Conservation (phyloP, 2,329 filamentous ascomycete genomes). For the Remersonia thermophila region DNA sequence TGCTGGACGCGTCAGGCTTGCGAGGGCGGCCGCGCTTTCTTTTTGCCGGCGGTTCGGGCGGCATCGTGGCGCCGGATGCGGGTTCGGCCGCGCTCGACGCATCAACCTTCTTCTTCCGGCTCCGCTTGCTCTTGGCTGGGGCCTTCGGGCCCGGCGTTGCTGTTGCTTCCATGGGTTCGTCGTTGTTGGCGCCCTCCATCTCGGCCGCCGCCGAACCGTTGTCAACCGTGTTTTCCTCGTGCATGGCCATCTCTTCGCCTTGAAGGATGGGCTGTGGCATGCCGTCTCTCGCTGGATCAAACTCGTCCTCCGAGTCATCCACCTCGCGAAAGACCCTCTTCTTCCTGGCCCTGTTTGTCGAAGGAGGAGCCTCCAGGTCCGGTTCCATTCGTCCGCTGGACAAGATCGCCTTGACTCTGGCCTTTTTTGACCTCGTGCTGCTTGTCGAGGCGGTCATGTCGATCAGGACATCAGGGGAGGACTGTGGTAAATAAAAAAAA, state of each 20-base stretch:
- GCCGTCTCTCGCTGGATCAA: not conserved
- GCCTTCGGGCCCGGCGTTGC: constrained; percentile 4
- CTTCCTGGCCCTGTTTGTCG: constrained; percentile 6
- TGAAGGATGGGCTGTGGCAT: not conserved
- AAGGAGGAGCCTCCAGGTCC: constrained; percentile 1
- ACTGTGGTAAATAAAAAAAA: too few relatives aligned
- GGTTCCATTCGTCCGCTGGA: not conserved
- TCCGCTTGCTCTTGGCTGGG: constrained; percentile 18
- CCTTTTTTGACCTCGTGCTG: constrained; percentile 6
- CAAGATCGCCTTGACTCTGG: constrained; percentile 2
- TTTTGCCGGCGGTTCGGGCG: constrained; percentile 11
- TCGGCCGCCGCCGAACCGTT: not conserved
- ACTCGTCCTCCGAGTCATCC: constrained; percentile 2
- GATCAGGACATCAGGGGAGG: constrained; percentile 19
- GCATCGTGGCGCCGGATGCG: not conserved
- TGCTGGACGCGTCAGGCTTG: constrained; percentile 21
- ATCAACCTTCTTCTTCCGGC: constrained; percentile 19
- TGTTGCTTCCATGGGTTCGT: not conserved
- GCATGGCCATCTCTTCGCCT: not conserved
- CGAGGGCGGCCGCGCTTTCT: constrained; percentile 32
- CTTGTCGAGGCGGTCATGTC: constrained; percentile 5
- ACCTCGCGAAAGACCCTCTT: constrained; percentile 6
- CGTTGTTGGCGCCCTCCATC: not conserved
- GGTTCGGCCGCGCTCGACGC: constrained; percentile 5
- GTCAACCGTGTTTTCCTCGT: not conserved